Evolutionary conservation across 2,329 filamentous ascomycete species (phyloP), one percentile per base, ranked within the genome.

Genomic region (Aspergillus pseudoterreus): DNA sequence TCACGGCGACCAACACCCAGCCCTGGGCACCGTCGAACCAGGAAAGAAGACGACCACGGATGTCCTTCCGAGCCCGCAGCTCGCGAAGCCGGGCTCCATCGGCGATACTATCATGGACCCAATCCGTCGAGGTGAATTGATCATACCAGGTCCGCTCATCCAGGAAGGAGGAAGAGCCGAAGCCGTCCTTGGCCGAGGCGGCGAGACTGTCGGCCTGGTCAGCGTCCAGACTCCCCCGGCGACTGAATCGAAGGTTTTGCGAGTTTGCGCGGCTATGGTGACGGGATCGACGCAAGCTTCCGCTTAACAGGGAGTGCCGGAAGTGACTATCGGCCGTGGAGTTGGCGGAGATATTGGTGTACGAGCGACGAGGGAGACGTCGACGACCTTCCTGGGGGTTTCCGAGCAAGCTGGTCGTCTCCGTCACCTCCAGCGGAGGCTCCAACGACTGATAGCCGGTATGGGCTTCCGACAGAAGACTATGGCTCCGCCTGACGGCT

Each of bases 101-200:
- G 63, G 91, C 90, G 60, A 99, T 96, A 69, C 88, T 92, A 71
- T 99, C 94, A 68, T 96, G 92, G 1, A 99, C 92, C 94, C 94
- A 99, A 70, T 99, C 92, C 50, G 90, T 96, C 6, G 90, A 95
- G 5, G 91, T 96, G 65, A 96, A 96, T 72, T 99, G 94, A 75
- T 99, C 94, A 73, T 97, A 97, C 94, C 94, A 97, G 9, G 95
- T 88, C 54, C 94, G 85, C 60, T 97, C 91, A 65, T 96, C 89
- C 46, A 86, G 77, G 61, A 84, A 86, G 9, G 87, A 72, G 4
- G 78, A 75, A 63, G 85, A 88, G 49, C 35, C 35, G 11, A 73
- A 49, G 4, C 56, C 63, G 61, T 67, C 62, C 78, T 81, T 56
- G 78, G 75, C 62, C 80, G 84, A 52, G 2, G 61, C 54, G 6